Evolutionary conservation across 176 grass and related monocot genomes (phyloP).

Genomic region (Secale cereale): DNA sequence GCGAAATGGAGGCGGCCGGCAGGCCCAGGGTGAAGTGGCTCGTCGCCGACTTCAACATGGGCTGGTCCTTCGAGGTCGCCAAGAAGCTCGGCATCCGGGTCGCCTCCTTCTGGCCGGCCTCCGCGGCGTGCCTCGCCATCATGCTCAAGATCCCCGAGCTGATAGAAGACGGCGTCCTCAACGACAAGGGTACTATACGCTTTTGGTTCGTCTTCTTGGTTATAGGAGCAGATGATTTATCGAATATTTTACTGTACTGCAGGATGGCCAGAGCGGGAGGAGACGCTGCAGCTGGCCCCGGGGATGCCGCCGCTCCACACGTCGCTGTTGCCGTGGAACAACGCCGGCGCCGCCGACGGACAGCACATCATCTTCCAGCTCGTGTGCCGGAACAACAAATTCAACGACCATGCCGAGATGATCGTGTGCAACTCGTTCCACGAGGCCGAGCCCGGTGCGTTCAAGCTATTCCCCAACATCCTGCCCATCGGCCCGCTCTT

Average conservation of each 20-base stretch:
- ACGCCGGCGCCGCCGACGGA: not conserved
- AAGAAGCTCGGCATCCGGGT: slow-evolving; percentile 42
- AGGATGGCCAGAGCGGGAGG: slow-evolving; percentile 36
- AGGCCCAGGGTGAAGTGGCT: slow-evolving; percentile 33
- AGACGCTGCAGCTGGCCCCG: slow-evolving; percentile 12
- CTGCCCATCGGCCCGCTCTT: slow-evolving; percentile 51
- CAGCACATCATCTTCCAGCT: slow-evolving; percentile 43
- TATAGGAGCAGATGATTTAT: not conserved
- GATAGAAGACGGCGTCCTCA: slow-evolving; percentile 44
- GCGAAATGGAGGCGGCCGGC: slow-evolving; percentile 5
- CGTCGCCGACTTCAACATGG: slow-evolving; percentile 55
- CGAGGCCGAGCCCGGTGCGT: slow-evolving; percentile 37
- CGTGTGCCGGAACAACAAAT: slow-evolving; percentile 24
- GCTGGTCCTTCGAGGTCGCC: slow-evolving; percentile 52
- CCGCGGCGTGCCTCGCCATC: slow-evolving; percentile 25
- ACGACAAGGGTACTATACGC: slow-evolving; percentile 36
- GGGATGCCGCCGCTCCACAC: slow-evolving; percentile 37
- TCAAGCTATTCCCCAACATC: slow-evolving; percentile 29
- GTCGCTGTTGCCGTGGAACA: slow-evolving; percentile 34
- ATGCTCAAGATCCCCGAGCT: slow-evolving; percentile 51
- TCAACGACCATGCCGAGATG: slow-evolving; percentile 27
- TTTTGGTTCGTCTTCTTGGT: not conserved
- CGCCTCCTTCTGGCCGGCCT: slow-evolving; percentile 37
- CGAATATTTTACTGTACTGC: not conserved
- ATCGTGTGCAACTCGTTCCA: slow-evolving; percentile 59